A percentile compares a stretch with the other conserved stretches of the same genome.
phyloP scores from a whole-genome alignment of 257 asterid species.

The Osmanthus fragrans region DNA sequence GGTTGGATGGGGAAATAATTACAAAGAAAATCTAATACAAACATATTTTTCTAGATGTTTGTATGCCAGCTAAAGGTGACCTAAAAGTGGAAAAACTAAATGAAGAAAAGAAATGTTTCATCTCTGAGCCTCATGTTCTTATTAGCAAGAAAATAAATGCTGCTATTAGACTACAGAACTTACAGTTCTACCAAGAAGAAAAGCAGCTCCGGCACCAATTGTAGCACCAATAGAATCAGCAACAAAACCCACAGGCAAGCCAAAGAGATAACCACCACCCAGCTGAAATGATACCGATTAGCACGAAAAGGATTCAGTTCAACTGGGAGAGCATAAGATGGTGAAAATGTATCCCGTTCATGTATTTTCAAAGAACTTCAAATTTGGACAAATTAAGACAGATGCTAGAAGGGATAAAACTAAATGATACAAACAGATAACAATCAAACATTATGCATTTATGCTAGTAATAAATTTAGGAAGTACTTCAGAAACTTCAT shows the following conservation, averaged over 20 bases:
- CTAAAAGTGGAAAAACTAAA: background rate
- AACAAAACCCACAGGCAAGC: slow-evolving; percentile 91
- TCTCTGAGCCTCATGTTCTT: background rate
- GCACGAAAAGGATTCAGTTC: slow-evolving; percentile 22
- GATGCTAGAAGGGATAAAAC: slow-evolving; percentile 12
- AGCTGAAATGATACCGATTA: slow-evolving; percentile 56
- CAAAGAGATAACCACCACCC: slow-evolving; percentile 99
- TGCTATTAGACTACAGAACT: slow-evolving; percentile 27
- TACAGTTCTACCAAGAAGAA: slow-evolving; percentile 96
- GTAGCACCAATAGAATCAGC: slow-evolving; percentile 99
- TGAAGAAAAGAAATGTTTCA: background rate
- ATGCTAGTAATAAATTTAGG: background rate
- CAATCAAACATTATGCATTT: background rate
- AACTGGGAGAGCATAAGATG: slow-evolving; percentile 2
- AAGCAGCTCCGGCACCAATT: slow-evolving; percentile 92
- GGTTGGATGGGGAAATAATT: slow-evolving; percentile 13
- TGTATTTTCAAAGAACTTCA: background rate
- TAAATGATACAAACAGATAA: background rate
- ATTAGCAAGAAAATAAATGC: background rate
- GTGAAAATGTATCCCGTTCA: background rate
- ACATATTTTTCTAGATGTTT: background rate
- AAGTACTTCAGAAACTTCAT: slow-evolving; percentile 2
- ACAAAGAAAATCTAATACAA: slow-evolving; percentile 2
- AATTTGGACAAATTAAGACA: background rate
- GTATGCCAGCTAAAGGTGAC: background rate